phyloP scores from a whole-genome alignment of 345 rosid genomes.

The Rhodamnia rubescens region DNA sequence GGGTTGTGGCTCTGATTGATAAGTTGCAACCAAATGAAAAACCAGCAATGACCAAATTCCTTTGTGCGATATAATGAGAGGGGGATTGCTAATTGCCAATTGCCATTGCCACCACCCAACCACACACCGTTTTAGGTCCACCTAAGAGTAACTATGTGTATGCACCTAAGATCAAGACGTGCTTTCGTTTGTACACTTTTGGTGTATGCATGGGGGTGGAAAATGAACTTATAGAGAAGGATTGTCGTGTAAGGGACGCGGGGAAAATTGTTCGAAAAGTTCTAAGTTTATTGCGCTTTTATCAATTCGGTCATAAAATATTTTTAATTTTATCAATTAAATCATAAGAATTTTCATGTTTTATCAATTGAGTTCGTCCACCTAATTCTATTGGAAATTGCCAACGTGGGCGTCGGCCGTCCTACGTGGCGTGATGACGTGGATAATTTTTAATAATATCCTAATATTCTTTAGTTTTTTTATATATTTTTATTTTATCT shows the following conservation, averaged over 20 bases:
- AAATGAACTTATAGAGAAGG: neutral
- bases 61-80: neutral
- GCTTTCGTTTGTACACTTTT: neutral
- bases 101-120: neutral
- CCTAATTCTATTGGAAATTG: too few species aligned
- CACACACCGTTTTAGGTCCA: neutral
- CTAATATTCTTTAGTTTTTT: too few species aligned
- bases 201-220: neutral
- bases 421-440: too few species aligned
- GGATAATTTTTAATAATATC: too few species aligned
- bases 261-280: neutral
- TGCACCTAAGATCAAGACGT: neutral
- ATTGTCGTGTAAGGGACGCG: neutral
- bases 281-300: fast-evolving
- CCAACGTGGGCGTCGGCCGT: too few species aligned
- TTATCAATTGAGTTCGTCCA: too few species aligned
- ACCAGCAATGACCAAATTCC: neutral
- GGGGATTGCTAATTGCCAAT: too few species aligned
- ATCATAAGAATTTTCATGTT: neutral
- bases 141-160: neutral
- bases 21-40: neutral
- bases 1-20: neutral
- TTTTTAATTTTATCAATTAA: fast-evolving
- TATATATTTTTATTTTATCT: too few species aligned
- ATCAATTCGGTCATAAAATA: fast-evolving